Percentiles rank a stretch among this genome's conserved stretches.
Conservation (phyloP, 2,329 filamentous ascomycete genomes). For the Lasiodiplodia sp. region DNA sequence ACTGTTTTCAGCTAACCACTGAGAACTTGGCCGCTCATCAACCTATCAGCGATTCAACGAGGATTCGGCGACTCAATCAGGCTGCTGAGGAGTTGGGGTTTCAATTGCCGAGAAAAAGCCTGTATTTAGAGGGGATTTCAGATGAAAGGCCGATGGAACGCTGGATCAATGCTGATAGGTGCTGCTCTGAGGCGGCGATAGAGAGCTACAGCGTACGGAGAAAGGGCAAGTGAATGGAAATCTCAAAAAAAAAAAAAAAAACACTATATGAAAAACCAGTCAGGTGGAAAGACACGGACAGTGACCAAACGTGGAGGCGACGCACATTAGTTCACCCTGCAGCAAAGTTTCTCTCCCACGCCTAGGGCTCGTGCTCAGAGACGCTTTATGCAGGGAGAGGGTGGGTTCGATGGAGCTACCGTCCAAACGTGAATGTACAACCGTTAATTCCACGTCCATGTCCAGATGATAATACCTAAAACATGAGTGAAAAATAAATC, state of each 20-base stretch:
- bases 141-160: background rate
- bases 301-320: background rate
- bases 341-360: slow-evolving; percentile 7
- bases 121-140: background rate
- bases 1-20: background rate
- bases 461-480: background rate
- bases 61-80: background rate
- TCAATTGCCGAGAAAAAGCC: background rate
- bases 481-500: background rate
- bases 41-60: background rate
- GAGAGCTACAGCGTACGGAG: background rate
- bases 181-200: background rate
- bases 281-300: background rate
- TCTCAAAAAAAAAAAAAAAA: background rate
- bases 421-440: too few relatives aligned
- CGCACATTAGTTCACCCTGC: background rate
- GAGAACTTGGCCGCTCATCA: background rate
- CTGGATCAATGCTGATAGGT: background rate
- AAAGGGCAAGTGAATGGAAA: background rate
- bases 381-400: background rate
- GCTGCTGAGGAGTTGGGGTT: slow-evolving; percentile 13
- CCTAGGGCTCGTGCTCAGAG: background rate
- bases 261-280: background rate
- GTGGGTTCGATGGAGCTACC: too few relatives aligned
- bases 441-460: too few relatives aligned